Conservation (phyloP, 805 yeast genomes). For the Kockiozyma suomiensis region DNA sequence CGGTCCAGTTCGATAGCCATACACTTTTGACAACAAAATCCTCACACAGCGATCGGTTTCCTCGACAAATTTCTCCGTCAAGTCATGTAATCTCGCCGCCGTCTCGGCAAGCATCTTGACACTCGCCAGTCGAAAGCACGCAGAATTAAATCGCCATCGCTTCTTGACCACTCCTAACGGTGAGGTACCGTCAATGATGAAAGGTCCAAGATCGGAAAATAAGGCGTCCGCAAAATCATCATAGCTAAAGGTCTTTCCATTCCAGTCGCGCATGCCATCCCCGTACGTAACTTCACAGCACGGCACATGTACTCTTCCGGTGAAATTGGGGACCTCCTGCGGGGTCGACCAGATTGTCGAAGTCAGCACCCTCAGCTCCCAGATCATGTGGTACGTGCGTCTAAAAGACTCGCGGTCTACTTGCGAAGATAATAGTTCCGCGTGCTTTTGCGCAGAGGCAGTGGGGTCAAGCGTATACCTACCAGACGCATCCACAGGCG, state of each 20-base stretch:
- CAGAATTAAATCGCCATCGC: slow-evolving; percentile 16
- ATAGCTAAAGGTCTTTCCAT: slow-evolving; percentile 8
- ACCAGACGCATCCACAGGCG: slow-evolving; percentile 12
- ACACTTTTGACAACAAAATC: slow-evolving; percentile 9
- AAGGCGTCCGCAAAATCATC: slow-evolving; percentile 18
- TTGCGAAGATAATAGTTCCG: slow-evolving; percentile 13
- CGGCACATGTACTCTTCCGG: slow-evolving; percentile 22
- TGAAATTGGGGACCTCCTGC: slow-evolving; percentile 17
- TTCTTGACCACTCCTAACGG: slow-evolving; percentile 4
- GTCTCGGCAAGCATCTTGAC: slow-evolving; percentile 21
- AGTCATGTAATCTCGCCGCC: slow-evolving; percentile 6
- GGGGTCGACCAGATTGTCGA: slow-evolving; percentile 17
- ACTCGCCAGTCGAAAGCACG: slow-evolving; percentile 27
- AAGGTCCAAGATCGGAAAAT: slow-evolving; percentile 6
- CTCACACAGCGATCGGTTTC: slow-evolving; percentile 19
- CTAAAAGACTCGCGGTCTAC: slow-evolving; percentile 28
- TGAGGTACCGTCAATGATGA: neutral
- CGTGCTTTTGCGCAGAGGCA: slow-evolving; percentile 4
- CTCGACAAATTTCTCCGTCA: slow-evolving; percentile 20
- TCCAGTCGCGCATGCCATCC: slow-evolving; percentile 21
- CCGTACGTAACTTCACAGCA: slow-evolving; percentile 22
- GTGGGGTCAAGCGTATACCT: neutral
- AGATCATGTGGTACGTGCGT: slow-evolving; percentile 18
- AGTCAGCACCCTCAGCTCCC: slow-evolving; percentile 22
- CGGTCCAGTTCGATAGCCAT: slow-evolving; percentile 19